Conservation (phyloP, 257 asterid species). For the Jaltomata sinuosa region DNA sequence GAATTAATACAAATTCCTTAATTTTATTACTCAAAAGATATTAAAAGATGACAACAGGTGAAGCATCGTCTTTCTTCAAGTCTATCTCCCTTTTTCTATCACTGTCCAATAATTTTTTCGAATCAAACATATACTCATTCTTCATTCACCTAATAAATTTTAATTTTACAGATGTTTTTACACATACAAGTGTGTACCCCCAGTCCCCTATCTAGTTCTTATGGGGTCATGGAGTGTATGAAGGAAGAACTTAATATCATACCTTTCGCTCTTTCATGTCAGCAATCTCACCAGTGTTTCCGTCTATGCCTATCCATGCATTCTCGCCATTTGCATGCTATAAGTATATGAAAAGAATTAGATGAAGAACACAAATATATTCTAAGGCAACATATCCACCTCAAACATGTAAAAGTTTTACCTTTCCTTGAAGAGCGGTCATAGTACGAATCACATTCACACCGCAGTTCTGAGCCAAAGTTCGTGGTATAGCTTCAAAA, state of each 20-base stretch:
- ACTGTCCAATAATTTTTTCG: background rate
- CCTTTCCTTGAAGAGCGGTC: conserved; percentile 98
- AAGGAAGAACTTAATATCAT: background rate
- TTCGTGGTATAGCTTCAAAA: conserved; percentile 95
- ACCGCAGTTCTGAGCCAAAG: conserved; percentile 97
- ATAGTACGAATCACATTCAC: conserved; percentile 87
- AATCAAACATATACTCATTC: background rate
- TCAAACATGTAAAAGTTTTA: background rate
- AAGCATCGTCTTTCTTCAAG: background rate
- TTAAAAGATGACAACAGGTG: background rate
- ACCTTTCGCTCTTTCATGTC: conserved; percentile 97
- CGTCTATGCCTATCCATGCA: conserved; percentile 94
- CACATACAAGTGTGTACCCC: background rate
- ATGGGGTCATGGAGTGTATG: background rate
- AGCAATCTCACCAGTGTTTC: conserved; percentile 81
- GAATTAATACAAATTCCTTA: background rate
- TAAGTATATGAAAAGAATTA: background rate
- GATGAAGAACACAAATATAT: background rate
- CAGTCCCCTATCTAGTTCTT: background rate
- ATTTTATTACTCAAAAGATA: background rate
- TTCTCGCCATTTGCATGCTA: conserved; percentile 97
- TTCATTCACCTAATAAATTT: background rate
- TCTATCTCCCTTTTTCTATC: background rate
- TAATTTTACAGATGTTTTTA: background rate
- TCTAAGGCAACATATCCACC: background rate